These are phyloP conservation scores for Paramecium biaurelia DNA, from an alignment of 73 alveolate genomes.

Conservation along the genomic window DNA sequence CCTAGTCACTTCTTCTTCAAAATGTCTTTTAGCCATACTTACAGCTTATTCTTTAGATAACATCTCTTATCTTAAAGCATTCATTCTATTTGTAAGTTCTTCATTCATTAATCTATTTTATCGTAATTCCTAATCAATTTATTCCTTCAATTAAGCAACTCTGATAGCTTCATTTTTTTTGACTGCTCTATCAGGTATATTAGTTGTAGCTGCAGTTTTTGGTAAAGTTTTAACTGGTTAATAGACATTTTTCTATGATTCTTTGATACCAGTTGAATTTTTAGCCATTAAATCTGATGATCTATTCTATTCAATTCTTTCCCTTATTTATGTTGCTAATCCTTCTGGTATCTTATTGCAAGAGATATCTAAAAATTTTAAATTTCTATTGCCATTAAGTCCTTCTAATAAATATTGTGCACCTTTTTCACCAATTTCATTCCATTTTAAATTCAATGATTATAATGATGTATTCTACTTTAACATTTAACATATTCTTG, in stretches of 20 bases:
- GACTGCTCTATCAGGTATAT: not conserved
- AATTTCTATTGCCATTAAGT: not conserved
- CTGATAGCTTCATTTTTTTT: constrained; percentile 37
- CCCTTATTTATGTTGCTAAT: constrained; percentile 53
- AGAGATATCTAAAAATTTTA: constrained; percentile 55
- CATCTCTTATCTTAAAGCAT: not conserved
- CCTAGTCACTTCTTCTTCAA: constrained; percentile 4
- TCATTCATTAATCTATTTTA: constrained; percentile 20
- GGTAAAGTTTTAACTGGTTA: not conserved
- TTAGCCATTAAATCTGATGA: not conserved
- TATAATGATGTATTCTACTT: constrained; percentile 13
- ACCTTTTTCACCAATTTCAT: constrained; percentile 62
- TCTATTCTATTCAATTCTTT: constrained; percentile 50
- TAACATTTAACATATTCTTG: not conserved
- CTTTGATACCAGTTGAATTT: not conserved
- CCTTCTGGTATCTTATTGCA: constrained; percentile 67
- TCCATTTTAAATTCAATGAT: constrained; percentile 62
- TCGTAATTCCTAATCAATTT: constrained; percentile 41
- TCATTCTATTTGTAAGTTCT: constrained; percentile 24
- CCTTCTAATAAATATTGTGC: constrained; percentile 55
- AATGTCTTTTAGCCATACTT: not conserved
- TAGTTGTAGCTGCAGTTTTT: not conserved
- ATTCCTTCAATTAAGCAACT: constrained; percentile 47
- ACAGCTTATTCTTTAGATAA: constrained; percentile 29
- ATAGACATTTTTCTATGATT: not conserved